Percentiles rank a stretch among this genome's conserved stretches.
phyloP scores from a whole-genome alignment of 176 grass and related monocot genomes.

The Ananas comosus region DNA sequence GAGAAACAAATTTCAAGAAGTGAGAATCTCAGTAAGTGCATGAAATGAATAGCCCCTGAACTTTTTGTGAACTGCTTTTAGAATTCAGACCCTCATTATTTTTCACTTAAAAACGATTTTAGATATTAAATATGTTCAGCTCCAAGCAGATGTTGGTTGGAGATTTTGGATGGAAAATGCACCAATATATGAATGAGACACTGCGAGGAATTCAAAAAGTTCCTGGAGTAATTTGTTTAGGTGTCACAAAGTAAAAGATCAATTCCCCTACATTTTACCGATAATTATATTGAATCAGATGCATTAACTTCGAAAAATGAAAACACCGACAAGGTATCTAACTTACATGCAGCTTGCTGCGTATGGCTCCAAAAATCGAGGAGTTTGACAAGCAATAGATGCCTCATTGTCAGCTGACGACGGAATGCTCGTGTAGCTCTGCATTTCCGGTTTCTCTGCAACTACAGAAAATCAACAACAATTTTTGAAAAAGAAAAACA shows the following conservation, averaged over 20 bases:
- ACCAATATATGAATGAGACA: no score
- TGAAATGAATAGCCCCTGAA: no score
- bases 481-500: background rate
- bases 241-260: no score
- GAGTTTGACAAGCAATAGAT: background rate
- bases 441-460: background rate
- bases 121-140: no score
- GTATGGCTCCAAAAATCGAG: background rate
- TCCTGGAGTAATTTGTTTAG: no score
- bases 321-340: background rate
- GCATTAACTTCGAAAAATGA: background rate
- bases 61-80: no score
- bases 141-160: no score
- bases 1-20: background rate
- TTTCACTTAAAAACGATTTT: no score
- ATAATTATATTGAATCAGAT: background rate
- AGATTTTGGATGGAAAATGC: no score
- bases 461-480: background rate
- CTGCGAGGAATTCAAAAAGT: no score
- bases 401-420: background rate
- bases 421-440: background rate
- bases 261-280: no score
- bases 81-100: no score
- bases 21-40: background rate
- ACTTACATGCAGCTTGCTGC: background rate